Evolutionary conservation across 2,329 filamentous ascomycete genomes (phyloP).

Genomic region (Fusarium sp.): DNA sequence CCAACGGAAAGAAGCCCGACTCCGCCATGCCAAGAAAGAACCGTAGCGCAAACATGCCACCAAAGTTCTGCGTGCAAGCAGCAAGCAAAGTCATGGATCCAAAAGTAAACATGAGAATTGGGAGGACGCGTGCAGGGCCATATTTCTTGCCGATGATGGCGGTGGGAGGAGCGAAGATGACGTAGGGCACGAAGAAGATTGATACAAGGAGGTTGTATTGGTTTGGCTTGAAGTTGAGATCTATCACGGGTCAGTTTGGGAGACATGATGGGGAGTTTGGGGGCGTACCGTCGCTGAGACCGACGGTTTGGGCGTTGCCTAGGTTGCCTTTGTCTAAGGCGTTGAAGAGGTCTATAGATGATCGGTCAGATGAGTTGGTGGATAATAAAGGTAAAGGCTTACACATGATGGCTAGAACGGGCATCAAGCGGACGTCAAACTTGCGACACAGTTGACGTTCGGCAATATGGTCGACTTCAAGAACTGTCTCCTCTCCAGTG

Average conservation of each 20-base stretch:
- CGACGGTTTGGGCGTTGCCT: conserved; percentile 11
- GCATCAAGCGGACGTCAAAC: conserved; percentile 3
- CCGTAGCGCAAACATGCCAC: background rate
- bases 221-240: conserved; percentile 10
- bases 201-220: conserved; percentile 16
- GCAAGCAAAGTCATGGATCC: conserved; percentile 8
- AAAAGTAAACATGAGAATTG: conserved; percentile 7
- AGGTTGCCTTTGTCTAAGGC: conserved; percentile 9
- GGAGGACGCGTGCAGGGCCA: background rate
- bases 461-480: conserved; percentile 1
- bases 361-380: background rate
- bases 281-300: background rate
- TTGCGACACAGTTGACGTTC: conserved; percentile 15
- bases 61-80: conserved; percentile 5
- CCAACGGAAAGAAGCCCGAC: conserved; percentile 6
- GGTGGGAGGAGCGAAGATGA: conserved; percentile 1
- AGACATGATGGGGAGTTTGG: rapidly evolving
- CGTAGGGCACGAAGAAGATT: conserved; percentile 18
- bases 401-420: conserved; percentile 13
- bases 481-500: background rate
- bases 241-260: no score
- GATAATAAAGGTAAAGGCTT: rapidly evolving
- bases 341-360: background rate
- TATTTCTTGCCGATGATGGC: conserved; percentile 18
- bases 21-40: conserved; percentile 13